Evolutionary conservation across 345 rosid species (phyloP).

Genomic region (Eucalyptus paniculata): DNA sequence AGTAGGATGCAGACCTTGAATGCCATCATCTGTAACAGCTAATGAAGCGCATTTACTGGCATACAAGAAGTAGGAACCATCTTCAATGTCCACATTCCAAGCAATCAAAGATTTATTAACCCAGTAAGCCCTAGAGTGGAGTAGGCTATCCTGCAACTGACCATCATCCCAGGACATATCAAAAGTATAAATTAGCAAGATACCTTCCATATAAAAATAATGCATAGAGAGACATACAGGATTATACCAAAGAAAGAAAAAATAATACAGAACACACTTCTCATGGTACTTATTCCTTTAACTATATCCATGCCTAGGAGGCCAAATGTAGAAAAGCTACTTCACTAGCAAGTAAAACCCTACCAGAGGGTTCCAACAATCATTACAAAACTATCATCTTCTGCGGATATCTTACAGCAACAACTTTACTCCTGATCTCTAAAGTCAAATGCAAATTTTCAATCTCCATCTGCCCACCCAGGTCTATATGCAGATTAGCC

Average conservation of each 20-base stretch:
- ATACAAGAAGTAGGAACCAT: constrained; percentile 54
- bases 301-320: not conserved
- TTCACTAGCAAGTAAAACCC: not conserved
- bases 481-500: not conserved
- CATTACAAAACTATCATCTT: not conserved
- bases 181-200: not conserved
- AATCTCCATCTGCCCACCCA: not conserved
- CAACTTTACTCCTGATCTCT: not conserved
- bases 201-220: not conserved
- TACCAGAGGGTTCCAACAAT: not conserved
- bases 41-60: constrained; percentile 54
- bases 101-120: constrained; percentile 51
- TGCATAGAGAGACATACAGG: not conserved
- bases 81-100: constrained; percentile 63
- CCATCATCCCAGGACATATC: not conserved
- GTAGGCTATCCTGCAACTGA: constrained; percentile 40
- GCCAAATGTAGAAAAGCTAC: not conserved
- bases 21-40: constrained; percentile 32
- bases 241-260: not conserved
- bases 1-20: constrained; percentile 39
- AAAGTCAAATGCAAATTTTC: not conserved
- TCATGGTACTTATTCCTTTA: not conserved
- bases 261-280: not conserved
- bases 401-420: not conserved
- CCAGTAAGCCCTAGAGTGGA: constrained; percentile 67